A percentile compares a stretch with the other conserved stretches of the same genome.
These are phyloP conservation scores for Gynandropsis gynandra DNA, from an alignment of 345 rosid species.

Conservation along the genomic window DNA sequence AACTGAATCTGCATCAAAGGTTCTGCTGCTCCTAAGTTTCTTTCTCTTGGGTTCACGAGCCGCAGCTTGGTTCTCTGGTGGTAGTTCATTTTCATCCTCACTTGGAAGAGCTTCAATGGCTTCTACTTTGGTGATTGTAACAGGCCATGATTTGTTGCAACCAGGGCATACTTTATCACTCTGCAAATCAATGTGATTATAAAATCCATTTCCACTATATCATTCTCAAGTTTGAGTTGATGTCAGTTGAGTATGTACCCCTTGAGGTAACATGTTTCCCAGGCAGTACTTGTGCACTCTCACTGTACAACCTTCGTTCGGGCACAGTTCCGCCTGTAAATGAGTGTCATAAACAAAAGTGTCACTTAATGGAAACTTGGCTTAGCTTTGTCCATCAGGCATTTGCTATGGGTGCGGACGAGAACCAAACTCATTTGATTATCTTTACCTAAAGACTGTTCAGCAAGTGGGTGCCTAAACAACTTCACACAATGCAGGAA, in stretches of 20 bases:
- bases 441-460: too few species aligned
- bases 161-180: slow-evolving; percentile 48
- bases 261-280: slow-evolving; percentile 41
- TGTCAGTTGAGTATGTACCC: slow-evolving; percentile 31
- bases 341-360: slow-evolving; percentile 6
- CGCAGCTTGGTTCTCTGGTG: slow-evolving; percentile 23
- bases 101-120: slow-evolving; percentile 40
- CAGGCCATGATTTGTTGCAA: slow-evolving; percentile 55
- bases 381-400: neutral
- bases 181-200: slow-evolving; percentile 29
- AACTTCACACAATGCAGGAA: neutral
- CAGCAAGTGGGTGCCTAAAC: neutral
- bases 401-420: too few species aligned
- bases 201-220: neutral
- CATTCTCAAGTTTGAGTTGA: neutral
- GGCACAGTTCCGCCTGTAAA: slow-evolving; percentile 70
- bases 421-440: too few species aligned
- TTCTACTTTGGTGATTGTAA: slow-evolving; percentile 37
- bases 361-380: too few species aligned
- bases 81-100: slow-evolving; percentile 37
- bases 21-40: slow-evolving; percentile 31
- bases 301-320: slow-evolving; percentile 46
- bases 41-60: slow-evolving; percentile 34
- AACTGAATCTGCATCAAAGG: slow-evolving; percentile 11
- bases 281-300: slow-evolving; percentile 85